Percentiles rank a stretch among this genome's conserved stretches.
These are phyloP conservation scores for Eucalyptus tenuipes DNA, from an alignment of 345 rosid species.

Conservation along the genomic window DNA sequence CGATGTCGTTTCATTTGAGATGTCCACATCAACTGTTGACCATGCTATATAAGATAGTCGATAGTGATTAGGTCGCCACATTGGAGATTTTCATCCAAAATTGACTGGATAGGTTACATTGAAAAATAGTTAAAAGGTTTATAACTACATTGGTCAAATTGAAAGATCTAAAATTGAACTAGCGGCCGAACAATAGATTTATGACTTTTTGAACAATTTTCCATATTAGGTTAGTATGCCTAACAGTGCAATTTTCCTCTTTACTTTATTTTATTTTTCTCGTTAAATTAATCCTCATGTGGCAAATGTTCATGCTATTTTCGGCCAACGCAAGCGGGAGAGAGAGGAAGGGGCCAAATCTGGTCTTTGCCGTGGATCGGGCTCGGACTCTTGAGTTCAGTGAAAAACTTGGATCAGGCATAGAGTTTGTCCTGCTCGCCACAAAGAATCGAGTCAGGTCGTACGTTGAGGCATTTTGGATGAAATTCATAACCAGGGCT, in stretches of 20 bases:
- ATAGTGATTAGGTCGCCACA: accelerated
- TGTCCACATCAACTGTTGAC: too few species aligned
- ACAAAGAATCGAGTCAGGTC: too few species aligned
- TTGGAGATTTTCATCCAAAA: too few species aligned
- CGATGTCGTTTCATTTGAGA: accelerated
- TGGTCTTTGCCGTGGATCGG: background rate
- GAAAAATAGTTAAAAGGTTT: too few species aligned
- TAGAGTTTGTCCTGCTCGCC: too few species aligned
- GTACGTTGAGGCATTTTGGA: accelerated
- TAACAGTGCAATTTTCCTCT: too few species aligned
- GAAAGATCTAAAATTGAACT: accelerated
- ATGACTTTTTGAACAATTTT: accelerated
- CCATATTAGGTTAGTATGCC: accelerated
- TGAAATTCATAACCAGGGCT: too few species aligned
- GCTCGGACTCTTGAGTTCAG: background rate
- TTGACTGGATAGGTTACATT: accelerated
- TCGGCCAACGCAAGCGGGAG: background rate
- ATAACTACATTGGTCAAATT: too few species aligned
- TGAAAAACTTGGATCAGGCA: background rate
- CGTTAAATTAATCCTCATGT: background rate
- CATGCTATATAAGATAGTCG: too few species aligned
- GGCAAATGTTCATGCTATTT: background rate
- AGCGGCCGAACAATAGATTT: accelerated
- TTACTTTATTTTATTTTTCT: background rate
- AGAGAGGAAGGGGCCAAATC: background rate